Conservation (phyloP, 352 stramenopile genomes). For the Phytophthora foliorum region DNA sequence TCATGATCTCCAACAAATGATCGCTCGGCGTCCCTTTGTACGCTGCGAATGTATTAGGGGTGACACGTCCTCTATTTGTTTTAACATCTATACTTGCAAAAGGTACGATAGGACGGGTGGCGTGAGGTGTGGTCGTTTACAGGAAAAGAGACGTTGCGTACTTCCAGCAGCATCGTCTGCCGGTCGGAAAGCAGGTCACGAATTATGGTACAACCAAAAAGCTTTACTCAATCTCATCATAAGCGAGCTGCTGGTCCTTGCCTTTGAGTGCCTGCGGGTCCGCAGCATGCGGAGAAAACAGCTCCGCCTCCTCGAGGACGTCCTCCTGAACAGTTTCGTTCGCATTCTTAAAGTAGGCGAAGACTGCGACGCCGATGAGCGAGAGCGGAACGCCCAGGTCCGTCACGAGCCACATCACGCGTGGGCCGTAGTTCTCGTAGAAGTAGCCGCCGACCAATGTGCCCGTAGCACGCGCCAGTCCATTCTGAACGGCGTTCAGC, state of each 20-base stretch:
- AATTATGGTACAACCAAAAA: too few relatives aligned
- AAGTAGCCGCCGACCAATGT: slow-evolving; percentile 78
- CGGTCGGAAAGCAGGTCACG: too few relatives aligned
- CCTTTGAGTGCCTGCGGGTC: slow-evolving; percentile 25
- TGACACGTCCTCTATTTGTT: slow-evolving; percentile 7
- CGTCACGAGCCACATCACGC: slow-evolving; percentile 68
- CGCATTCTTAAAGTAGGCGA: slow-evolving; percentile 64
- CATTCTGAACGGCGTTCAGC: slow-evolving; percentile 77
- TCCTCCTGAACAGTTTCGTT: slow-evolving; percentile 47
- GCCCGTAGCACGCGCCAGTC: slow-evolving; percentile 58
- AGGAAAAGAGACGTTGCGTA: not conserved
- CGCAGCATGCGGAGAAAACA: slow-evolving; percentile 29
- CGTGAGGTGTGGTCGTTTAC: slow-evolving; percentile 33
- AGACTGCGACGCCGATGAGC: slow-evolving; percentile 59
- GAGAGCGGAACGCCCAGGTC: slow-evolving; percentile 73
- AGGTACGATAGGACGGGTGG: slow-evolving; percentile 24
- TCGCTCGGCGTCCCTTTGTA: too few relatives aligned
- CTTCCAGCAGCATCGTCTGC: too few relatives aligned
- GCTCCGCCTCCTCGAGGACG: slow-evolving; percentile 30
- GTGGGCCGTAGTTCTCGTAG: slow-evolving; percentile 70
- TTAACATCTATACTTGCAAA: not conserved
- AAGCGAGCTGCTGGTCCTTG: slow-evolving; percentile 6
- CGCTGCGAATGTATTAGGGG: slow-evolving; percentile 26
- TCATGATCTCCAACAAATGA: slow-evolving; percentile 1
- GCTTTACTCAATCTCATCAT: slow-evolving; percentile 26